Evolutionary conservation across 2,329 filamentous ascomycete species (phyloP).

Genomic region (Sphaerulina populicola): DNA sequence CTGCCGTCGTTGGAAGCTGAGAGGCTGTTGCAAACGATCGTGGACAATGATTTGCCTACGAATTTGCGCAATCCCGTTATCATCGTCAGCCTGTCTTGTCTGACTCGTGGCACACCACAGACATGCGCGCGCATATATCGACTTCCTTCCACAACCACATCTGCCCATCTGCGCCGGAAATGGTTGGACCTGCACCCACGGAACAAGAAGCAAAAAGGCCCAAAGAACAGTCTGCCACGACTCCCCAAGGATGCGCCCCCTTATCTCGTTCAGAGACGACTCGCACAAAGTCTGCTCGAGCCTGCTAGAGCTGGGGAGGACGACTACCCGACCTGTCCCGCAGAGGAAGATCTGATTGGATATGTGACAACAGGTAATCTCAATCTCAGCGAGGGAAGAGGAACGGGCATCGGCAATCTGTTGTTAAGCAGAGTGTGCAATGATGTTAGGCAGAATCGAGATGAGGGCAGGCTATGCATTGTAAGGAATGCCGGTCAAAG

Average conservation of each 20-base stretch:
- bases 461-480: constrained; percentile 57
- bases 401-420: constrained; percentile 66
- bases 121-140: constrained; percentile 77
- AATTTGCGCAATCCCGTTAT: constrained; percentile 39
- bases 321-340: constrained; percentile 60
- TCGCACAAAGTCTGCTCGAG: constrained; percentile 40
- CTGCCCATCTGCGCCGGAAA: constrained; percentile 49
- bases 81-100: constrained; percentile 58
- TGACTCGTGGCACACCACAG: constrained; percentile 61
- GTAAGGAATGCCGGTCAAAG: constrained; percentile 72
- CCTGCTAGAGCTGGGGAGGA: constrained; percentile 32
- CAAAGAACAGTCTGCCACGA: constrained; percentile 22
- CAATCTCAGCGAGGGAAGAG: constrained; percentile 66
- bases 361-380: constrained; percentile 85
- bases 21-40: not conserved
- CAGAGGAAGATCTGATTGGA: constrained; percentile 68
- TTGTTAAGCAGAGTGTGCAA: constrained; percentile 51
- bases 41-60: not conserved
- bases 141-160: constrained; percentile 49
- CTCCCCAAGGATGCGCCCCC: constrained; percentile 33
- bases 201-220: constrained; percentile 20
- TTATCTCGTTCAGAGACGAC: constrained; percentile 37
- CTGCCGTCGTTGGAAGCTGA: not conserved
- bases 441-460: constrained; percentile 27
- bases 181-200: constrained; percentile 58